These are phyloP conservation scores for Lichtheimia ramosa DNA, from an alignment of 371 early-diverging fungal species.

Conservation along the genomic window DNA sequence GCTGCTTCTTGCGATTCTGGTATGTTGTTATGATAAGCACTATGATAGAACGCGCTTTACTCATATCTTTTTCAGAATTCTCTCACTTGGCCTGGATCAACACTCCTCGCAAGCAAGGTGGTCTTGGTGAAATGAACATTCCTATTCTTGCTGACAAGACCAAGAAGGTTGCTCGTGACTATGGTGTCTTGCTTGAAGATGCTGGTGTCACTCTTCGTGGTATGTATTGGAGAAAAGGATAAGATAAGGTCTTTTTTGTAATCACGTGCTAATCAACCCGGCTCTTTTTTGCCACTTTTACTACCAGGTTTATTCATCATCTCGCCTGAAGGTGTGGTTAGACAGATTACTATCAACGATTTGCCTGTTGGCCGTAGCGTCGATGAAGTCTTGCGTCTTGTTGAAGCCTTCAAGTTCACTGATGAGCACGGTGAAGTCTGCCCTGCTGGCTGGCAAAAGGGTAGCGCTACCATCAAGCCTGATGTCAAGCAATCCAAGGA, in stretches of 20 bases:
- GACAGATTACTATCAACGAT: constrained; percentile 62
- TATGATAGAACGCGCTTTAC: not conserved
- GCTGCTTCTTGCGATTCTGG: constrained; percentile 53
- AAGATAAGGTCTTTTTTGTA: not conserved
- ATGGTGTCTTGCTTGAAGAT: constrained; percentile 72
- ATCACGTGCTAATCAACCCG: too few relatives aligned
- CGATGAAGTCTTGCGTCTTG: constrained; percentile 73
- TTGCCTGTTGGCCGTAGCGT: constrained; percentile 76
- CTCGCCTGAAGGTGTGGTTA: constrained; percentile 65
- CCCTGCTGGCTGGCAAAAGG: constrained; percentile 90
- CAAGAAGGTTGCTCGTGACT: constrained; percentile 67
- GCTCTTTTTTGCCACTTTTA: not conserved
- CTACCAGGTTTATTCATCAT: constrained; percentile 70
- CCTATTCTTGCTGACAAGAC: constrained; percentile 74
- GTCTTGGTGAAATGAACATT: constrained; percentile 75
- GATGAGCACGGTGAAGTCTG: constrained; percentile 72
- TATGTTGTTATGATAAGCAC: constrained; percentile 13
- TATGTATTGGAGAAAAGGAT: constrained; percentile 6
- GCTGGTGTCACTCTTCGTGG: constrained; percentile 56
- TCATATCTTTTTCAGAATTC: constrained; percentile 31
- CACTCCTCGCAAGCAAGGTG: constrained; percentile 73
- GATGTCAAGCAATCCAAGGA: constrained; percentile 74
- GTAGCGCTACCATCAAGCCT: constrained; percentile 67
- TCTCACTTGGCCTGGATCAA: constrained; percentile 67
- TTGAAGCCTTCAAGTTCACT: constrained; percentile 81